These are phyloP conservation scores for Apiotrichum akiyoshidainum DNA, from an alignment of 1,284 basidiomycete genomes.

Conservation along the genomic window DNA sequence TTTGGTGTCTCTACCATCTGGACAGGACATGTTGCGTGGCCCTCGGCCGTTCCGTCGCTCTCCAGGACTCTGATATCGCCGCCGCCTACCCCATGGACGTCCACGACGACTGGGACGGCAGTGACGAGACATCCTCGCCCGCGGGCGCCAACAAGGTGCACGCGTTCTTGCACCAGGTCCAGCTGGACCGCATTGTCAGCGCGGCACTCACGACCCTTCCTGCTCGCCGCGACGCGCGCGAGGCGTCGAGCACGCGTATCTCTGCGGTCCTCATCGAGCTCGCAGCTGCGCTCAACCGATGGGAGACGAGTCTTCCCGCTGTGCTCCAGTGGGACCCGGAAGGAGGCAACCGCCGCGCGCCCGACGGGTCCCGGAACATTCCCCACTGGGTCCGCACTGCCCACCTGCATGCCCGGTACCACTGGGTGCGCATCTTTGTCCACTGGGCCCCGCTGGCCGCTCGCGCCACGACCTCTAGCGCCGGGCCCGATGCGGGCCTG, in stretches of 20 bases:
- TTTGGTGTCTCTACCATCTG: constrained; percentile 54
- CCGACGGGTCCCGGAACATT: constrained; percentile 51
- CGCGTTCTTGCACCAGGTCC: constrained; percentile 64
- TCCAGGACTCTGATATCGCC: constrained; percentile 80
- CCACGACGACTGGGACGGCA: constrained; percentile 67
- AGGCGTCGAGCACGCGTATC: constrained; percentile 57
- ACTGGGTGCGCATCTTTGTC: constrained; percentile 63
- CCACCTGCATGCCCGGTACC: constrained; percentile 62
- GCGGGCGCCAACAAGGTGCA: constrained; percentile 51
- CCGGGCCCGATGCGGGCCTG: background rate
- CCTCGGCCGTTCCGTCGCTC: constrained; percentile 13
- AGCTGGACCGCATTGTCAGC: constrained; percentile 66
- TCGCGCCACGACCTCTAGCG: background rate
- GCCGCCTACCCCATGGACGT: constrained; percentile 66
- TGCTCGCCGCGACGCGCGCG: constrained; percentile 56
- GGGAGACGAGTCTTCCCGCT: constrained; percentile 67
- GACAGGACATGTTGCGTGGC: constrained; percentile 54
- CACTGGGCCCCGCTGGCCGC: constrained; percentile 74
- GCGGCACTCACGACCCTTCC: constrained; percentile 69
- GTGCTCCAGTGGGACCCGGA: constrained; percentile 70
- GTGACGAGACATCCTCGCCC: constrained; percentile 69
- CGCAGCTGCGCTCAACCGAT: constrained; percentile 65
- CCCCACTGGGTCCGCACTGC: constrained; percentile 67
- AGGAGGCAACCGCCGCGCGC: constrained; percentile 29
- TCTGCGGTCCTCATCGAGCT: constrained; percentile 61